These are phyloP conservation scores for Lipomyces orientalis DNA, from an alignment of 805 yeast species.

Conservation along the genomic window DNA sequence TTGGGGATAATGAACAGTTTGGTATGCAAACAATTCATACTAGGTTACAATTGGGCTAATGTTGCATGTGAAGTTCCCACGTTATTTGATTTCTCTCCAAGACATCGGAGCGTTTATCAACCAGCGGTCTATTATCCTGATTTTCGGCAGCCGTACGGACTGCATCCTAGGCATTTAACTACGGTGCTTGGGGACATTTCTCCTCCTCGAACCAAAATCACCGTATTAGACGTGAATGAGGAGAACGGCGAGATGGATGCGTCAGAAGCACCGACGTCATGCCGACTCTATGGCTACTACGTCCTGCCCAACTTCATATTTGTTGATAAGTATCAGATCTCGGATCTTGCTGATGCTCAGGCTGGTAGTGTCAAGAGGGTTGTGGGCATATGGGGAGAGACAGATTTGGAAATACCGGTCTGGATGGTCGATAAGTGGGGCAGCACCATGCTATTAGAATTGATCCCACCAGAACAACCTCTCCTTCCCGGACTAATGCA, in stretches of 20 bases:
- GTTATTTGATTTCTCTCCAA: slow-evolving; percentile 31
- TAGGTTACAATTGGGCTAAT: neutral
- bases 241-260: slow-evolving; percentile 20
- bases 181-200: slow-evolving; percentile 22
- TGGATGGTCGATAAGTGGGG: slow-evolving; percentile 57
- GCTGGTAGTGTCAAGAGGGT: slow-evolving; percentile 34
- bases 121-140: slow-evolving; percentile 28
- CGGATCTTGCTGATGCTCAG: slow-evolving; percentile 43
- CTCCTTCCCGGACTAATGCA: slow-evolving; percentile 31
- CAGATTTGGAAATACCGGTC: slow-evolving; percentile 63
- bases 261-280: slow-evolving; percentile 37
- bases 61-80: slow-evolving; percentile 27
- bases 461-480: slow-evolving; percentile 39
- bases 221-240: slow-evolving; percentile 25
- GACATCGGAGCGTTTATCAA: slow-evolving; percentile 20
- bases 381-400: slow-evolving; percentile 54
- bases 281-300: slow-evolving; percentile 53
- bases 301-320: slow-evolving; percentile 55
- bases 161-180: slow-evolving; percentile 35
- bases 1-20: slow-evolving; percentile 36
- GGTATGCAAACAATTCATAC: slow-evolving; percentile 14
- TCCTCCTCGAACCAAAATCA: slow-evolving; percentile 25
- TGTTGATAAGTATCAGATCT: slow-evolving; percentile 61
- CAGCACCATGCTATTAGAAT: slow-evolving; percentile 52
- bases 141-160: slow-evolving; percentile 34